Base-by-base conservation (phyloP, 2,329 filamentous ascomycete genomes). In the Chrysoporthe cubensis region DNA sequence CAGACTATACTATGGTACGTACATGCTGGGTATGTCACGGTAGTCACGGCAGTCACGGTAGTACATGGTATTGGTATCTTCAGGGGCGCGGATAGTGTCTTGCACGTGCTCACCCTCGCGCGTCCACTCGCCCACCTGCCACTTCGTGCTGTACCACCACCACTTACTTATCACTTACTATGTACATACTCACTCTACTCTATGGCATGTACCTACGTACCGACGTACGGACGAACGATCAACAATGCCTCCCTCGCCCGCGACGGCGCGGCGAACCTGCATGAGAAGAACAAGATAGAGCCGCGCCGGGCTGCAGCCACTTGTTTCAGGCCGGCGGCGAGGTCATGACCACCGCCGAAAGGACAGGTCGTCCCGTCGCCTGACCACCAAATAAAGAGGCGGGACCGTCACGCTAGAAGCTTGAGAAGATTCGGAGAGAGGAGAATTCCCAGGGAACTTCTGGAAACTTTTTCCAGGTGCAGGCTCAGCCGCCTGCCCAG, bases 341-440 rank as follows among this genome's bases (percentile, higher is more conserved):
- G 16, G 50, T 34, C n/a, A 32, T 40, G 26, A 26, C 26, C 26
- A 26, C 26, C 26, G 26, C 2, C 26, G 26, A 40, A n/a, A n/a
- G 34, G 34, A 57, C 16, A 40, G 32, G 2, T 5, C 26, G 3
- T 1, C 11, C 26, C 11, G 42, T n/a, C 54, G 54, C 16, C 54
- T 57, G 54, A 57, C 54, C 16, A n/a, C 9, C 13, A 40, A n/a
- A 57, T 57, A 57, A 57, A 57, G 54, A 57, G 54, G 34, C 54
- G 54, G 54, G 16, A 57, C 18, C 54, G 13, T 57, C 54, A 9
- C 32, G 8, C 7, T 14, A 40, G 50, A 34, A 32, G 16, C 16
- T 54, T 4, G 26, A 16, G 9, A 13, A 40, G 7, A 18, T 4
- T 26, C 26, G 16, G 14, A 2, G 40, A 57, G 34, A 57, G 3